phyloP scores from a whole-genome alignment of 1,284 basidiomycete species.

The Meira nashicola region DNA sequence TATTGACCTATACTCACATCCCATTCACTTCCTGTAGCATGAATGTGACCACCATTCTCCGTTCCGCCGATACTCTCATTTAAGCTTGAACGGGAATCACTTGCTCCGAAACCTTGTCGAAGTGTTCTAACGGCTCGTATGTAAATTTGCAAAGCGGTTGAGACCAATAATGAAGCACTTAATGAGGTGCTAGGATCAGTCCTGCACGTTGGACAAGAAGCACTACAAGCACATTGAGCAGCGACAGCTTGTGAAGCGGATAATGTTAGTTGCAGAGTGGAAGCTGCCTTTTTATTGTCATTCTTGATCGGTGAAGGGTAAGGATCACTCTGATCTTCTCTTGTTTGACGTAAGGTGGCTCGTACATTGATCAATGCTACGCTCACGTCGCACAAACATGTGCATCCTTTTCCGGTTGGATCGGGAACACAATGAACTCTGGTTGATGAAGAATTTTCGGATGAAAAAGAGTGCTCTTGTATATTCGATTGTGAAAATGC shows the following conservation, averaged over 20 bases:
- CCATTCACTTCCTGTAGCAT: constrained; percentile 6
- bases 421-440: constrained; percentile 51
- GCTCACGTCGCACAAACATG: constrained; percentile 44
- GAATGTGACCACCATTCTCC: background rate
- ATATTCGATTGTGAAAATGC: background rate
- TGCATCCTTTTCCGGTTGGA: constrained; percentile 45
- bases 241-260: constrained; percentile 44
- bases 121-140: constrained; percentile 44
- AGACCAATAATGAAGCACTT: constrained; percentile 40
- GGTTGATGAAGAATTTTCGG: constrained; percentile 1
- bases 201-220: constrained; percentile 49
- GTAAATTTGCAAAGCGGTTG: constrained; percentile 51
- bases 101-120: constrained; percentile 32
- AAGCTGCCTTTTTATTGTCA: background rate
- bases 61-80: background rate
- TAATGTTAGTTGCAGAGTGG: constrained; percentile 42
- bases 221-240: constrained; percentile 44
- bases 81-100: background rate
- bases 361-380: constrained; percentile 41
- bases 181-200: constrained; percentile 36
- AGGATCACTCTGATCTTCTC: background rate
- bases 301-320: background rate
- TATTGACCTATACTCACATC: constrained; percentile 48
- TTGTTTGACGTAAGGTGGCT: constrained; percentile 12
- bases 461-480: background rate